Base-by-base conservation (phyloP, 2,329 filamentous ascomycete genomes). In the Ascocoryne sarcoides region DNA sequence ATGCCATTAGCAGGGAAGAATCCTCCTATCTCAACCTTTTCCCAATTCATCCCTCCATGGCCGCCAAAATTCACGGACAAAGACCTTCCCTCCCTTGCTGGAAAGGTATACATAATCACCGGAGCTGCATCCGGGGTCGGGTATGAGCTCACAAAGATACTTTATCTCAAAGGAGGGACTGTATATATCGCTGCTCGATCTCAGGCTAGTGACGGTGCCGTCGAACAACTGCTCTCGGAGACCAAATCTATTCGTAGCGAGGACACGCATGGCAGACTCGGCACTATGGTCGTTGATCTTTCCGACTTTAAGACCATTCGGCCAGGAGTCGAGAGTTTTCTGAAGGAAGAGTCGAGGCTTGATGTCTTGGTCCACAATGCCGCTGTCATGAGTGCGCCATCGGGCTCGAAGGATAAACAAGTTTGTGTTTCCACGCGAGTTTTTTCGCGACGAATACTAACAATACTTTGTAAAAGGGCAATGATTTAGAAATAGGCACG, bases 171-270 rank as follows among this genome's bases (percentile, higher is more conserved):
- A n/a, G 66, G 69, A 36, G 70, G 58, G 19, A 72, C 62, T 3
- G 65, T 75, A 15, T 75, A 74, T 49, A 55, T 75, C 23, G 68
- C 67, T 2, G 65, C 64, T 4, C 66, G 71, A 30, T 65, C 61
- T 3, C 40, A 53, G 10, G 45, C 57, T 7, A 66, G 59, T 20
- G 54, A 60, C 5, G 45, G 49, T 0, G 65, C 66, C 5, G 30
- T 32, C 14, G 30, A 32, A 14, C 30, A 32, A 32, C 14, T 32
- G 14, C 30, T 32, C 14, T 14, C 8, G 14, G 30, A 32, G 15
- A 32, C 30, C 5, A 32, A 32, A 14, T 8, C 8, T 5, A 32
- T 32, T 12, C 7, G 23, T 26, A 14, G 30, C 15, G 30, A 14
- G 7, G 30, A 14, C 14, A 14, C 8, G 30, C 8, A 8, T 8